A percentile compares a stretch with the other conserved stretches of the same genome.
Evolutionary conservation across 305 asterid species (phyloP).

Genomic region (Petunia hybrid): DNA sequence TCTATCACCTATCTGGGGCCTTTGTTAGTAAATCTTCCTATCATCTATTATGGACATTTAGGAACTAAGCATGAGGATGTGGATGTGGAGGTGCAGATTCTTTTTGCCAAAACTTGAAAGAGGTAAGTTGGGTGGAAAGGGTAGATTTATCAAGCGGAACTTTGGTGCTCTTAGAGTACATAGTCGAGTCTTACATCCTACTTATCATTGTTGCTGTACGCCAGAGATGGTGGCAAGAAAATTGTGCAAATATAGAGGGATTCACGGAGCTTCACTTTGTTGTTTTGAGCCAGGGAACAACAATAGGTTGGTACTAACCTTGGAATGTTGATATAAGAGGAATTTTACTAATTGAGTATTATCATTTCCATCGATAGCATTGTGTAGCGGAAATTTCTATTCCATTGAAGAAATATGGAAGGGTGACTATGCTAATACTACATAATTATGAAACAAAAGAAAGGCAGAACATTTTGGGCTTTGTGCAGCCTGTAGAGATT

Average conservation of each 20-base stretch:
- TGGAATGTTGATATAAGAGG: not conserved
- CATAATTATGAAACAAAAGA: not conserved
- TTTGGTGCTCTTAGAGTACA: not conserved
- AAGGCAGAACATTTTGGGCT: conserved; percentile 14
- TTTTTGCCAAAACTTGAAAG: not conserved
- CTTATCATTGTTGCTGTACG: not conserved
- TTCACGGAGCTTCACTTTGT: not conserved
- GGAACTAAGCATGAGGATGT: not conserved
- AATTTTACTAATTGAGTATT: not conserved
- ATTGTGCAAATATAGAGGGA: not conserved
- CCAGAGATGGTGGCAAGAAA: not conserved
- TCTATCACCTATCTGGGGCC: not conserved
- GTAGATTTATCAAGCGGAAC: not conserved
- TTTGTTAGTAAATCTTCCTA: not conserved
- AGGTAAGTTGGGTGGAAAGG: not conserved
- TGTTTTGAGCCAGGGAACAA: conserved; percentile 1
- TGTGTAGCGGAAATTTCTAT: not conserved
- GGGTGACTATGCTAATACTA: not conserved
- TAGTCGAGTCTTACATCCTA: not conserved
- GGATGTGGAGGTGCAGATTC: not conserved
- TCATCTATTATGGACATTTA: too few species aligned
- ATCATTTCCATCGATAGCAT: not conserved
- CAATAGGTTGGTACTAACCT: not conserved
- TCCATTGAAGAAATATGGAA: not conserved
- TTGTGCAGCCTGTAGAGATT: conserved; percentile 16